These are phyloP conservation scores for Mycena belliarum DNA, from an alignment of 768 basidiomycete species.

Conservation along the genomic window DNA sequence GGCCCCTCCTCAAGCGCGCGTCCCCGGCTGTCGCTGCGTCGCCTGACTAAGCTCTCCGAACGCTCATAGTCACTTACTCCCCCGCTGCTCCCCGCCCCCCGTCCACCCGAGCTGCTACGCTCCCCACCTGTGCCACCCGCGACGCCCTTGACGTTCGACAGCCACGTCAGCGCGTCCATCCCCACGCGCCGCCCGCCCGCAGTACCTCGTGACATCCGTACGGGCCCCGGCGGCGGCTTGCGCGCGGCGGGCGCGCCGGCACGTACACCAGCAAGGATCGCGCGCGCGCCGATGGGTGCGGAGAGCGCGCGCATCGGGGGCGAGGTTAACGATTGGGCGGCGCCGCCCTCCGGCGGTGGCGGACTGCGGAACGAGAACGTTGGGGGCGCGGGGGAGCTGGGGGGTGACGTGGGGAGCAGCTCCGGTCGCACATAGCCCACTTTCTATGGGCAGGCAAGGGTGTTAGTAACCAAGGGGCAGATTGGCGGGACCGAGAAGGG, in stretches of 20 bases:
- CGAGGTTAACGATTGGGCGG: conserved; percentile 5
- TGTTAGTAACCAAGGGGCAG: conserved; percentile 10
- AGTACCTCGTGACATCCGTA: conserved; percentile 35
- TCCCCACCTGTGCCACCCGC: conserved; percentile 50
- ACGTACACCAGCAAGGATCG: conserved; percentile 71
- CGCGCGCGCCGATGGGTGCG: conserved; percentile 65
- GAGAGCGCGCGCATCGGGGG: conserved; percentile 49
- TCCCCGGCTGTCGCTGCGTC: conserved; percentile 46
- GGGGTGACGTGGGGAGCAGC: conserved; percentile 25
- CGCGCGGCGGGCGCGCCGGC: conserved; percentile 41
- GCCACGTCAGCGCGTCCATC: conserved; percentile 73
- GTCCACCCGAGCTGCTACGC: conserved; percentile 52
- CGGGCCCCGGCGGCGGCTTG: conserved; percentile 21
- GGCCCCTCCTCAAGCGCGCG: conserved; percentile 36
- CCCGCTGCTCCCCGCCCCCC: conserved; percentile 49
- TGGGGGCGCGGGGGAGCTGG: conserved; percentile 20
- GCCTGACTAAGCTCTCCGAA: conserved; percentile 19
- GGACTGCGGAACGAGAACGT: conserved; percentile 58
- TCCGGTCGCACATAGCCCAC: conserved; percentile 42
- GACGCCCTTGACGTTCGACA: conserved; percentile 62
- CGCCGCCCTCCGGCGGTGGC: conserved; percentile 28
- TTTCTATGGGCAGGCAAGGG: conserved; percentile 37
- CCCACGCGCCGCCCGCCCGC: conserved; percentile 51
- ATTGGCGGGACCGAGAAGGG: neutral
- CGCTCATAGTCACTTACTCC: conserved; percentile 49